A percentile compares a stretch with the other conserved stretches of the same genome.
These are phyloP conservation scores for Colletotrichum higginsianum DNA, from an alignment of 2,329 filamentous ascomycete genomes.

Conservation along the genomic window DNA sequence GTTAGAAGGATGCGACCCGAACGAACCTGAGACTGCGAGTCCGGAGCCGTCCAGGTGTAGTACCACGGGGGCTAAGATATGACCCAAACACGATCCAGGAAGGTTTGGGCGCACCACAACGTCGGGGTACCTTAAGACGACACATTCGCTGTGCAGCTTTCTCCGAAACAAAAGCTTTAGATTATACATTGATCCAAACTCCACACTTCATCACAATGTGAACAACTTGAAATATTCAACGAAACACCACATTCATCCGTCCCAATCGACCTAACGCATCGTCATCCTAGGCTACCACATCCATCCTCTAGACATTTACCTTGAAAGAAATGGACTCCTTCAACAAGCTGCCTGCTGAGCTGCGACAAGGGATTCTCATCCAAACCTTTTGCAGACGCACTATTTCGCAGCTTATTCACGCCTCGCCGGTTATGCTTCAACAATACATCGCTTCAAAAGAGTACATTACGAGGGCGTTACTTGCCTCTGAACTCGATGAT, in stretches of 20 bases:
- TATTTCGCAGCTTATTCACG: neutral
- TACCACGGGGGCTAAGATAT: constrained; percentile 30
- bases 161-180: no score
- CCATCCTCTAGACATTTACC: no score
- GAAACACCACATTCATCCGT: no score
- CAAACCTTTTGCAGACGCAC: neutral
- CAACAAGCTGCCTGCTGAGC: neutral
- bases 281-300: no score
- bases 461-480: neutral
- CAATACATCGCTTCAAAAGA: neutral
- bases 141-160: no score
- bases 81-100: constrained; percentile 9
- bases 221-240: no score
- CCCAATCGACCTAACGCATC: no score
- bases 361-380: neutral
- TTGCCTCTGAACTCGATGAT: neutral
- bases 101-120: constrained; percentile 40
- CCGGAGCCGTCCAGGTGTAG: constrained; percentile 23
- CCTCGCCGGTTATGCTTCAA: neutral
- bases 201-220: no score
- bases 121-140: neutral
- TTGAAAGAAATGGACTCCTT: neutral
- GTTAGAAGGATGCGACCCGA: no score
- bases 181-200: no score
- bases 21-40: constrained; percentile 29